Evolutionary conservation across 2,329 filamentous ascomycete species (phyloP).

Genomic region (Dendryphion nanum): DNA sequence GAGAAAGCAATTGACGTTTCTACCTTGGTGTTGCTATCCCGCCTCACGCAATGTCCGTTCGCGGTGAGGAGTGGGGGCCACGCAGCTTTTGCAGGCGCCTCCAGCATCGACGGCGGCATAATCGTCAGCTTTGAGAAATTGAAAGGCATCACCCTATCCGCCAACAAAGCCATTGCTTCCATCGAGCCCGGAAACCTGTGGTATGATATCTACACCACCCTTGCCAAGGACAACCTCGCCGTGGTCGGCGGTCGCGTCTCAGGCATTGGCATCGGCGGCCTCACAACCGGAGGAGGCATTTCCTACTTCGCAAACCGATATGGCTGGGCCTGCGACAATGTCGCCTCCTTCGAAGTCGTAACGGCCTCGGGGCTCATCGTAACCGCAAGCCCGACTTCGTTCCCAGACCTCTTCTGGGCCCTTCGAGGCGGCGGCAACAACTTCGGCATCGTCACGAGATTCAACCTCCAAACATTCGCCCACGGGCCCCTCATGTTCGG

Average conservation of each 20-base stretch:
- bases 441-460: constrained; percentile 24
- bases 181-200: constrained; percentile 37
- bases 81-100: constrained; percentile 39
- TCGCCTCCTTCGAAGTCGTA: constrained; percentile 34
- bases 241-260: constrained; percentile 32
- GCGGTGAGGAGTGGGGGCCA: constrained; percentile 49
- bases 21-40: constrained; percentile 16
- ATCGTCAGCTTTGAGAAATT: constrained; percentile 42
- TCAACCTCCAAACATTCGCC: constrained; percentile 19
- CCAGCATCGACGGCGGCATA: constrained; percentile 43
- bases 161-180: constrained; percentile 22
- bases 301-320: constrained; percentile 23
- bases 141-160: constrained; percentile 22
- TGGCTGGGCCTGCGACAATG: constrained; percentile 30
- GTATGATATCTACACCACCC: constrained; percentile 31
- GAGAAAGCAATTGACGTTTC: constrained; percentile 18
- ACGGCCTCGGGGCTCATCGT: constrained; percentile 18
- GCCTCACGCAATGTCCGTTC: constrained; percentile 35
- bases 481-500: constrained; percentile 20
- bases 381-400: constrained; percentile 17
- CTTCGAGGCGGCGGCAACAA: constrained; percentile 28
- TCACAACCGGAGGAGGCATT: constrained; percentile 27
- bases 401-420: constrained; percentile 39
- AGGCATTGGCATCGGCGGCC: constrained; percentile 19
- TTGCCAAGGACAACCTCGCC: constrained; percentile 23